These are phyloP conservation scores for Ceratonia siliqua DNA, from an alignment of 306 rosid species.

Conservation along the genomic window DNA sequence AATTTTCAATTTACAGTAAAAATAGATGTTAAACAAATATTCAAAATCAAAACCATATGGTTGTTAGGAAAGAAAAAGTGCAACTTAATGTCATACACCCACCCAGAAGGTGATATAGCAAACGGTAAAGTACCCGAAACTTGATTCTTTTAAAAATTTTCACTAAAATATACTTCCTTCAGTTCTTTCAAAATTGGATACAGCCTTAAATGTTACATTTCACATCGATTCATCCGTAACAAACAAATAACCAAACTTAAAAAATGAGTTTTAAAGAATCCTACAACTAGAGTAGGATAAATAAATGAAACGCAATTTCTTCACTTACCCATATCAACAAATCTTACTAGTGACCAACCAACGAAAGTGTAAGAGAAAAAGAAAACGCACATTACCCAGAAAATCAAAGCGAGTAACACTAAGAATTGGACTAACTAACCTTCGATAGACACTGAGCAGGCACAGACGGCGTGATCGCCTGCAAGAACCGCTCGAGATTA, in stretches of 20 bases:
- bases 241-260: neutral
- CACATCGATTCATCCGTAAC: neutral
- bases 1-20: slow-evolving; percentile 1
- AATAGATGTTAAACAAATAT: neutral
- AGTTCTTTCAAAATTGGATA: neutral
- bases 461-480: slow-evolving; percentile 60
- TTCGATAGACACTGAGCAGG: slow-evolving; percentile 54
- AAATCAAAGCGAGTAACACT: neutral
- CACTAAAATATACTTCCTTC: neutral
- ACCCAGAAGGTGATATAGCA: neutral
- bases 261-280: neutral
- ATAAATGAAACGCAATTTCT: neutral
- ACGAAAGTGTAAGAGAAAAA: neutral
- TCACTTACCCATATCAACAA: neutral
- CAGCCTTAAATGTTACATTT: neutral
- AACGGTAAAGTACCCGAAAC: neutral
- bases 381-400: neutral
- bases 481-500: slow-evolving; percentile 66
- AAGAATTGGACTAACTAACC: slow-evolving; percentile 37
- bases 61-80: neutral
- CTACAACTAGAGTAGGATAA: neutral
- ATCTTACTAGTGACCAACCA: neutral
- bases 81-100: neutral
- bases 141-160: neutral
- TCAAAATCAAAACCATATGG: neutral